Base-by-base conservation (phyloP, 495 filamentous ascomycete species). In the Xylaria castorea region DNA sequence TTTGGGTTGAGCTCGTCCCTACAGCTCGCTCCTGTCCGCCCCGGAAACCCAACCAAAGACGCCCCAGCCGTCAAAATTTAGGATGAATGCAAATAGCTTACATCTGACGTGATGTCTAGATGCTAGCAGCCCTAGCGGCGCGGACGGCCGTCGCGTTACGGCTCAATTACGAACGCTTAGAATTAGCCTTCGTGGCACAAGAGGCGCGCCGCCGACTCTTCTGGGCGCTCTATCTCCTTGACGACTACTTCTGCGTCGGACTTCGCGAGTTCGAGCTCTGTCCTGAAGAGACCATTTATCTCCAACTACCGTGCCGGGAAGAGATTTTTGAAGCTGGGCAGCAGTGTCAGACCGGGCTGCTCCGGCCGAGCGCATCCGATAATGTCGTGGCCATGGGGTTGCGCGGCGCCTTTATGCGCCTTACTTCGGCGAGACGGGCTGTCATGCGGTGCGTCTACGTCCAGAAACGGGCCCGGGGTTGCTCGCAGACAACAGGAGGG, bases 241-340 rank as follows among this genome's bases (percentile, higher is more conserved):
- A 77, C 30, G 75, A 75, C 22, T 73, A 74, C 60, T 80, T 77
- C 60, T 79, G 75, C 48, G 78, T 77, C 3, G 78, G 78, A 2
- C 74, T 79, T 12, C 66, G 74, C 20, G 78, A 80, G 46, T 78
- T 79, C 51, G 77, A 78, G 44, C 61, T 80, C 46, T 79, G 73
- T 42, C 75, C 75, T 22, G 74, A 77, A 8, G 78, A 80, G 50
- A 79, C 73, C 1, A 79, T 80, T 11, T 69, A 80, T 50, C 76
- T 79, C 18, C 71, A 74, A 50, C 72, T 80, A 20, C 75, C 77
- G n/a, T 77, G 77, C 46, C 74, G 73, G 9, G 78, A 80, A 38
- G 75, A 74, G 5, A 44, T 76, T 20, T 80, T 80, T 42, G 75
- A 75, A 27, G 62, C 67, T 25, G 77, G 74, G 40, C 68, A 63